Conservation (phyloP, 352 stramenopile genomes). For the Phytophthora pluvialis region DNA sequence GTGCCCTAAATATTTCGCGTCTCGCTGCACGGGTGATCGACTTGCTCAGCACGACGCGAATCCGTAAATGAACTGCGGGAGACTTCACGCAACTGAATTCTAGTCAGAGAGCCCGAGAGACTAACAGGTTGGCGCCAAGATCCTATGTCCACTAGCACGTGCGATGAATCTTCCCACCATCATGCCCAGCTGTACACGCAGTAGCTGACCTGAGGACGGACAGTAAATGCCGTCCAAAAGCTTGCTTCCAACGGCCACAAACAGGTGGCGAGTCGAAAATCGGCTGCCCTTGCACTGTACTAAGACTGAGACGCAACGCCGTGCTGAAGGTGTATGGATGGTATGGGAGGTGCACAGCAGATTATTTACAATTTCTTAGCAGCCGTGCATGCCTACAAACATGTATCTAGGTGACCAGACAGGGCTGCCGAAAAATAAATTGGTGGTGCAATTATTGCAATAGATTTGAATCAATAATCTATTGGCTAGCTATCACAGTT, state of each 20-base stretch:
- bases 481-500: too few relatives aligned
- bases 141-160: constrained; percentile 25
- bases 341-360: constrained; percentile 27
- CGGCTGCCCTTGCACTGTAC: constrained; percentile 9
- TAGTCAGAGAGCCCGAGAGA: constrained; percentile 9
- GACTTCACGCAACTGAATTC: constrained; percentile 17
- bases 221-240: constrained; percentile 12
- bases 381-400: not conserved
- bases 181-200: constrained; percentile 14
- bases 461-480: too few relatives aligned
- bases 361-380: constrained; percentile 35
- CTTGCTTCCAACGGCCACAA: constrained; percentile 7
- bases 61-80: constrained; percentile 16
- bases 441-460: too few relatives aligned
- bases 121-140: constrained; percentile 3
- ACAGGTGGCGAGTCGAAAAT: constrained; percentile 28
- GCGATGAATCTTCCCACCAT: constrained; percentile 28
- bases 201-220: constrained; percentile 23
- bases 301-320: constrained; percentile 20
- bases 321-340: not conserved
- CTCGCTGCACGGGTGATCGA: not conserved
- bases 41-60: constrained; percentile 5
- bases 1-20: constrained; percentile 8
- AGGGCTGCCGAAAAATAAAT: too few relatives aligned
- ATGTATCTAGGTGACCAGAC: not conserved